A percentile compares a stretch with the other conserved stretches of the same genome.
Conservation (phyloP, 306 rosid genomes). For the Mimosa pudica region DNA sequence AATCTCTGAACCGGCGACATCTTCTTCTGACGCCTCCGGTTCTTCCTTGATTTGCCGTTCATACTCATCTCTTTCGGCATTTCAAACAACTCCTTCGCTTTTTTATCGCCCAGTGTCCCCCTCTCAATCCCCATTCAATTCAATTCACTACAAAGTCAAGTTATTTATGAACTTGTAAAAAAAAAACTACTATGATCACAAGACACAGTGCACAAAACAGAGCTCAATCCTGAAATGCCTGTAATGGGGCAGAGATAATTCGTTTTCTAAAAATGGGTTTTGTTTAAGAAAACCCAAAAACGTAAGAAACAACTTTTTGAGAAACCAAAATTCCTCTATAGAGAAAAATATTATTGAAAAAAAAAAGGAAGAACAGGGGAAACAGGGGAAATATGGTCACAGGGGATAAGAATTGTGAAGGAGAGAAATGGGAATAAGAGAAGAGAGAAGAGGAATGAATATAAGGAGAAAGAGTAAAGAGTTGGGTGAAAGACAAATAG, state of each 20-base stretch:
- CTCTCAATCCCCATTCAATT: slow-evolving; percentile 75
- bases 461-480: slow-evolving; percentile 4
- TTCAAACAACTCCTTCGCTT: slow-evolving; percentile 50
- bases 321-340: neutral
- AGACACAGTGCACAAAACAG: neutral
- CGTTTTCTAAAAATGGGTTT: slow-evolving; percentile 20
- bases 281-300: neutral
- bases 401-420: slow-evolving; percentile 9
- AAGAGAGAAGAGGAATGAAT: slow-evolving; percentile 28
- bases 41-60: slow-evolving; percentile 53
- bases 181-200: neutral
- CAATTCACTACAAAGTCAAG: slow-evolving; percentile 1
- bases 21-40: slow-evolving; percentile 63
- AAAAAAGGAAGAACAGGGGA: slow-evolving; percentile 28
- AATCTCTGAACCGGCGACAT: slow-evolving; percentile 64
- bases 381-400: neutral
- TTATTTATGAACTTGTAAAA: neutral
- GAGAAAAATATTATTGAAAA: neutral
- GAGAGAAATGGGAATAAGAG: slow-evolving; percentile 33
- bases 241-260: neutral
- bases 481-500: slow-evolving; percentile 46
- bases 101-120: slow-evolving; percentile 47
- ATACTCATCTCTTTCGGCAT: slow-evolving; percentile 54
- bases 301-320: slow-evolving; percentile 6
- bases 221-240: neutral